Evolutionary conservation across 2,329 filamentous ascomycete genomes (phyloP).

Genomic region (Raffaelea ambrosiae): DNA sequence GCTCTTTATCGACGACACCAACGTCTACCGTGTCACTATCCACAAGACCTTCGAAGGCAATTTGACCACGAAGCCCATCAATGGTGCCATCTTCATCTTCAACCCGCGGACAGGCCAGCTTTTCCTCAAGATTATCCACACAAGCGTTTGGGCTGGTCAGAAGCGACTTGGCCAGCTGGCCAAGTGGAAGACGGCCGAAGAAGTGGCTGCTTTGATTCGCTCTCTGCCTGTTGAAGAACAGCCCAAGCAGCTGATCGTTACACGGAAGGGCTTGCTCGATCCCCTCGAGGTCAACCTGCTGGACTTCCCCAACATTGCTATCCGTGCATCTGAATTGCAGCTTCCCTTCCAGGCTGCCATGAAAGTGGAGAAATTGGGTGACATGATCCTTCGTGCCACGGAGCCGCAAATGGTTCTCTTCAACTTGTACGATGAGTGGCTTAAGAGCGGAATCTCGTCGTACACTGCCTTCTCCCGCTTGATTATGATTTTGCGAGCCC

Average conservation of each 20-base stretch:
- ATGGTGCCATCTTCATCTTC: slow-evolving; percentile 99
- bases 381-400: slow-evolving; percentile 96
- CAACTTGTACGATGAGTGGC: slow-evolving; percentile 97
- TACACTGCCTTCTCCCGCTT: slow-evolving; percentile 97
- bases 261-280: slow-evolving; percentile 91
- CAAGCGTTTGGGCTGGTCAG: slow-evolving; percentile 97
- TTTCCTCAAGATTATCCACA: slow-evolving; percentile 99
- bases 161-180: slow-evolving; percentile 97
- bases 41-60: slow-evolving; percentile 99
- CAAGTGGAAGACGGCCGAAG: slow-evolving; percentile 99
- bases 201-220: slow-evolving; percentile 94
- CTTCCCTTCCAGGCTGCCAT: slow-evolving; percentile 98
- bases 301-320: slow-evolving; percentile 98
- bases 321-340: slow-evolving; percentile 92
- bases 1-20: slow-evolving; percentile 97
- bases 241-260: slow-evolving; percentile 97
- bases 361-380: slow-evolving; percentile 98
- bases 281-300: slow-evolving; percentile 94
- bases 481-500: slow-evolving; percentile 82
- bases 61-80: slow-evolving; percentile 97
- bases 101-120: slow-evolving; percentile 96
- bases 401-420: slow-evolving; percentile 99
- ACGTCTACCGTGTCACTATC: slow-evolving; percentile 98
- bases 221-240: slow-evolving; percentile 96
- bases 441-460: slow-evolving; percentile 87